Conservation (phyloP, 2,329 filamentous ascomycete species). For the Fusarium miscanthi region DNA sequence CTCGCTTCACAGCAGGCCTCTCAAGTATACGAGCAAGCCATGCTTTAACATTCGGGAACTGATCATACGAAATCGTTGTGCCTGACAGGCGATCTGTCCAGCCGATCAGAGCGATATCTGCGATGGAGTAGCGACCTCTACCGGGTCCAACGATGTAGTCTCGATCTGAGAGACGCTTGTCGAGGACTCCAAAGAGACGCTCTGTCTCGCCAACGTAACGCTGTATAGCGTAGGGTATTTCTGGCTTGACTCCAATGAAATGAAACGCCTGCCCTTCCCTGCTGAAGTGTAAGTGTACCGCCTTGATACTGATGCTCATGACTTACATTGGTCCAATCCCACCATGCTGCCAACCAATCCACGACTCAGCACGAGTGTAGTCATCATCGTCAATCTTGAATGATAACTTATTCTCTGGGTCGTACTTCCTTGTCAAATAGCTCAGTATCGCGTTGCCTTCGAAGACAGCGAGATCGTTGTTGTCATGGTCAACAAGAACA, state of each 20-base stretch:
- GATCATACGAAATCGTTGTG: conserved; percentile 56
- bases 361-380: conserved; percentile 54
- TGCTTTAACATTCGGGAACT: conserved; percentile 77
- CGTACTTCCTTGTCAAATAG: conserved; percentile 80
- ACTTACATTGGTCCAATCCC: conserved; percentile 71
- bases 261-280: conserved; percentile 83
- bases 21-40: conserved; percentile 78
- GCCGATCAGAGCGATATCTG: conserved; percentile 78
- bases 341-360: conserved; percentile 79
- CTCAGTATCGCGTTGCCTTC: conserved; percentile 79
- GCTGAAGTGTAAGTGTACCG: conserved; percentile 26
- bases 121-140: conserved; percentile 69
- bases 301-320: not conserved
- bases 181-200: conserved; percentile 77
- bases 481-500: conserved; percentile 74
- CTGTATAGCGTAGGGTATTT: conserved; percentile 76
- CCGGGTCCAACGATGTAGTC: conserved; percentile 66
- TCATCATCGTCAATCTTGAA: conserved; percentile 54
- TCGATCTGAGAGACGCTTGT: conserved; percentile 68
- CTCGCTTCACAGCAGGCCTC: conserved; percentile 77
- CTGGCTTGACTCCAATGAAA: conserved; percentile 75
- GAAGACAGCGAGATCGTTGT: conserved; percentile 72
- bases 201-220: conserved; percentile 81
- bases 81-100: conserved; percentile 68
- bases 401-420: conserved; percentile 62